Percentiles rank a stretch among this genome's conserved stretches.
Evolutionary conservation across 305 asterid genomes (phyloP).

Genomic region (Euphrasia arctica): DNA sequence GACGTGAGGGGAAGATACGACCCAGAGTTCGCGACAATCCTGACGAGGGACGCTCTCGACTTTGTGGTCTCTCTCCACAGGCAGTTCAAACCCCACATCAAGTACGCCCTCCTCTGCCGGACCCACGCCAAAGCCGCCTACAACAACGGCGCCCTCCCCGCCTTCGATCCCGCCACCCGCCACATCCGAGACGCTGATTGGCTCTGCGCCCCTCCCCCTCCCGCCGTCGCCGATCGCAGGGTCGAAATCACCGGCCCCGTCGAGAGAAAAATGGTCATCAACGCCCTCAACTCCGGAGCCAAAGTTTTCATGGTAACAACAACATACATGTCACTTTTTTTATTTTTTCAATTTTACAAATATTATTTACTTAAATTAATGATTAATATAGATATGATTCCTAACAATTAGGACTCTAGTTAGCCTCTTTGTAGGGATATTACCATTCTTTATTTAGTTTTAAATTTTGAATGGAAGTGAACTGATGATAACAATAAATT

Average conservation of each 20-base stretch:
- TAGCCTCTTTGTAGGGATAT: too few species aligned
- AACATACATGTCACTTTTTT: background rate
- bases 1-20: slow-evolving; percentile 78
- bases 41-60: slow-evolving; percentile 59
- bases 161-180: slow-evolving; percentile 77
- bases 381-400: too few species aligned
- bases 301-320: slow-evolving; percentile 83
- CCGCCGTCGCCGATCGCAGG: slow-evolving; percentile 75
- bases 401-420: background rate
- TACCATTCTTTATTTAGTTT: too few species aligned
- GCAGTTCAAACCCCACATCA: slow-evolving; percentile 56
- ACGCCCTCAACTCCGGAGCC: slow-evolving; percentile 98
- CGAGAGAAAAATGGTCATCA: slow-evolving; percentile 92
- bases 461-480: too few species aligned
- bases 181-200: slow-evolving; percentile 61
- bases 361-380: too few species aligned
- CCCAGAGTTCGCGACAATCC: slow-evolving; percentile 51
- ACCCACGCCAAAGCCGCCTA: slow-evolving; percentile 59
- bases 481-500: too few species aligned
- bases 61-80: slow-evolving; percentile 76
- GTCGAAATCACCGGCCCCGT: slow-evolving; percentile 98
- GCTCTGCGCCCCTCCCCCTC: slow-evolving; percentile 69
- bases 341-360: background rate
- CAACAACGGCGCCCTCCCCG: slow-evolving; percentile 62
- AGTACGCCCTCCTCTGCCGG: slow-evolving; percentile 77